A percentile compares a stretch with the other conserved stretches of the same genome.
These are phyloP conservation scores for Penicillium cinerascens DNA, from an alignment of 495 filamentous ascomycete species.

Conservation along the genomic window DNA sequence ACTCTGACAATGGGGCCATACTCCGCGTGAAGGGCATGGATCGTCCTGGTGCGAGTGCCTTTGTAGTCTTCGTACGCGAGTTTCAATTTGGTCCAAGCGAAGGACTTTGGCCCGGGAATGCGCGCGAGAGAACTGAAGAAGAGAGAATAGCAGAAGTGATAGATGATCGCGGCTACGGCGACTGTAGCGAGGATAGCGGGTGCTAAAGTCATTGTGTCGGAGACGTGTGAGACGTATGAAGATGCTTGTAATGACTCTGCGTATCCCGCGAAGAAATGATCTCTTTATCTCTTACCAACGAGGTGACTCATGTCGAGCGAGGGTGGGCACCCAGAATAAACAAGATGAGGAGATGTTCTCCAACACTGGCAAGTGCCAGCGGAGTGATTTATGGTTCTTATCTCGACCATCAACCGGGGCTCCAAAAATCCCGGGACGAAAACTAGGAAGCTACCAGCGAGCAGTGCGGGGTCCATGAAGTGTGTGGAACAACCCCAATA, in stretches of 20 bases:
- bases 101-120: slow-evolving; percentile 29
- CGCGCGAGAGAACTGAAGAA: neutral
- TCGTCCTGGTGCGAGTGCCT: slow-evolving; percentile 26
- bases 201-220: neutral
- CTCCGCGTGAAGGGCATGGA: slow-evolving; percentile 29
- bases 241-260: too few species aligned
- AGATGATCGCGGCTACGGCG: neutral
- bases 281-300: too few species aligned
- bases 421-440: too few species aligned
- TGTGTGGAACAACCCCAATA: too few species aligned
- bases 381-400: neutral
- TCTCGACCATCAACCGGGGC: too few species aligned
- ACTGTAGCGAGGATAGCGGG: neutral
- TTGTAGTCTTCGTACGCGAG: slow-evolving; percentile 30
- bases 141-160: neutral
- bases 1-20: slow-evolving; percentile 41
- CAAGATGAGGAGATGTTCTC: too few species aligned
- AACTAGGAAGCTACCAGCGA: neutral
- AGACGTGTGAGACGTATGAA: neutral
- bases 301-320: too few species aligned
- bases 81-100: slow-evolving; percentile 22
- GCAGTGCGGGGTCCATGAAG: neutral
- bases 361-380: neutral
- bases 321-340: too few species aligned
- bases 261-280: too few species aligned